Evolutionary conservation across 306 rosid species (phyloP).

Genomic region (Lathyrus oleraceus): DNA sequence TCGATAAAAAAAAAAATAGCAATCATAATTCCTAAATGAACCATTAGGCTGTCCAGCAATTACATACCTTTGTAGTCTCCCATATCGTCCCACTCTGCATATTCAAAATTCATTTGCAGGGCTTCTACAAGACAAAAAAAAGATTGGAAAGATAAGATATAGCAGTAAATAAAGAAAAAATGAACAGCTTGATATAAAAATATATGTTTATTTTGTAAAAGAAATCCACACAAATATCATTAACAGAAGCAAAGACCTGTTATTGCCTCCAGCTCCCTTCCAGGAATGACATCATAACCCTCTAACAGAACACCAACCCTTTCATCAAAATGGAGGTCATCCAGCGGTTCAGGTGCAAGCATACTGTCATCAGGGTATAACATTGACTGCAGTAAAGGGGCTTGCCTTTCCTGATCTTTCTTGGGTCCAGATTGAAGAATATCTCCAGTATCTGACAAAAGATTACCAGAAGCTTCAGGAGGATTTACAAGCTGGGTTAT

Average conservation of each 20-base stretch:
- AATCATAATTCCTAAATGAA: constrained; percentile 6
- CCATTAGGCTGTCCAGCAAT: background rate
- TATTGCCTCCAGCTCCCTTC: constrained; percentile 79
- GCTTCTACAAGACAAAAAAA: constrained; percentile 65
- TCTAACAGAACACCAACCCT: constrained; percentile 71
- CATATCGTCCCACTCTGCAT: constrained; percentile 50
- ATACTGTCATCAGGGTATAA: constrained; percentile 39
- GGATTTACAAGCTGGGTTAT: constrained; percentile 86
- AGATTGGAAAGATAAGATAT: constrained; percentile 31
- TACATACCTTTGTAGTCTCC: constrained; percentile 62
- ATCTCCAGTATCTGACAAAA: constrained; percentile 69
- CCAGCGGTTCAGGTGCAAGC: constrained; percentile 48
- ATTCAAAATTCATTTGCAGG: constrained; percentile 68
- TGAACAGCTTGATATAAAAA: constrained; percentile 15
- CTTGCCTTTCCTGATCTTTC: constrained; percentile 44
- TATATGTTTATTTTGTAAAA: background rate
- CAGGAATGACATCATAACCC: constrained; percentile 79
- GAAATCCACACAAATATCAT: constrained; percentile 20
- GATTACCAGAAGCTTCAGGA: constrained; percentile 96
- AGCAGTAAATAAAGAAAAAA: background rate
- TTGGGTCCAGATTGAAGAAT: constrained; percentile 46
- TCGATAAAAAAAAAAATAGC: constrained; percentile 33
- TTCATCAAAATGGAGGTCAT: constrained; percentile 76
- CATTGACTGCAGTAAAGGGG: constrained; percentile 31
- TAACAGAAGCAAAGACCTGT: constrained; percentile 53